Evolutionary conservation across 306 rosid species (phyloP), one percentile per base, ranked within the genome.

Genomic region (Astragalus membranaceus): DNA sequence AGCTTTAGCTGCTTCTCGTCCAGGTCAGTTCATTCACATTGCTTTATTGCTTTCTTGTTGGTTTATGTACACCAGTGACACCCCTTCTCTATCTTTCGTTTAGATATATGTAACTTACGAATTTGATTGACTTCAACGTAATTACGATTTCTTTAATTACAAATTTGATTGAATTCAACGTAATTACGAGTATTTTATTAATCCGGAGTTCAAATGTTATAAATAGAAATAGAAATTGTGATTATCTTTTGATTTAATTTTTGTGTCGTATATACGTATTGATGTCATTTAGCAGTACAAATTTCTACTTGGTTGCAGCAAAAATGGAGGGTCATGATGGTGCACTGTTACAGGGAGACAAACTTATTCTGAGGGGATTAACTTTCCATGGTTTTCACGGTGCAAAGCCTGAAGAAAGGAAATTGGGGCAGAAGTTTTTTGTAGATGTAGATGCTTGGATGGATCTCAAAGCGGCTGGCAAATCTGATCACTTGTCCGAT

Each of bases 391-490:
- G 97, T 61, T 88, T 78, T 80, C 98, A 94, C 60, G 97, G 98
- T 14, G 97, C 72, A 64, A 79, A 80, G 43, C 74, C 86, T 0
- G 89, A 75, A 82, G 98, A 90, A 73, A 94, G 65, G 71, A 85
- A 29, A 29, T 37, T 84, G 54, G 98, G 98, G 26, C 98, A 94
- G 85, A 87, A 84, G 75, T 94, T 94, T 71, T 17, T 87, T 59
- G 80, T 90, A 4, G 97, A 90, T 73, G 64, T 94, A 5, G 97
- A 94, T 84, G 95, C 95, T 75, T 94, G 98, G 98, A 77, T 90
- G 96, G 96, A 94, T 89, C 97, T 90, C 53, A 82, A 63, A 51
- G 68, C 78, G 17, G 89, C 98, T 52, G 96, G 97, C 8, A 77
- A 60, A 49, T 87, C 98, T 32, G 97, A 88, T 74, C 4, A 64